Percentiles rank a stretch among this genome's conserved stretches.
Conservation (phyloP, 805 yeast genomes). For the Pichia kluyveri region DNA sequence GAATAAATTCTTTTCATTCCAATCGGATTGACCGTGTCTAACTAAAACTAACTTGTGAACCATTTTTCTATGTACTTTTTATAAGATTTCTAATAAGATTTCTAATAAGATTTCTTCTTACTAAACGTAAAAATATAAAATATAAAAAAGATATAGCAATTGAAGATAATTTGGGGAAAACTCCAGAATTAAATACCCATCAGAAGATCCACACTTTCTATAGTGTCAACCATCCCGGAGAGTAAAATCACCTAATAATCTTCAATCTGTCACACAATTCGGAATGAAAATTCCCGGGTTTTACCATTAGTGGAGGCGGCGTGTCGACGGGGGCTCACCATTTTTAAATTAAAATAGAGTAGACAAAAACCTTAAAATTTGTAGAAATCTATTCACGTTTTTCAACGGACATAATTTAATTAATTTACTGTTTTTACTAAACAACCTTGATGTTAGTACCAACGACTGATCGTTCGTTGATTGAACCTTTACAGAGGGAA, state of each 20-base stretch:
- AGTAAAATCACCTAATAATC: background rate
- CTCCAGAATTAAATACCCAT: too few species aligned
- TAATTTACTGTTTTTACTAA: too few species aligned
- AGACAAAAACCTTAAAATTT: too few species aligned
- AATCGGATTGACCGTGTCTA: constrained; percentile 99
- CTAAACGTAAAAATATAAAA: background rate
- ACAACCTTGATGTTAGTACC: background rate
- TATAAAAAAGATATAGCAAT: background rate
- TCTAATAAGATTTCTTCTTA: too few species aligned
- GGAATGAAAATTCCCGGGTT: background rate
- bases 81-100: too few species aligned
- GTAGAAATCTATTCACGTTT: too few species aligned
- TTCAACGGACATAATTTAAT: too few species aligned
- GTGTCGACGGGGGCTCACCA: background rate
- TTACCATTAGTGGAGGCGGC: too few species aligned
- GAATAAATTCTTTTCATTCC: constrained; percentile 97
- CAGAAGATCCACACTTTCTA: too few species aligned
- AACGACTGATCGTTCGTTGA: background rate
- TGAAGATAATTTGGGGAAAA: too few species aligned
- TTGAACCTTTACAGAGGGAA: background rate
- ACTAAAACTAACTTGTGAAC: constrained; percentile 69
- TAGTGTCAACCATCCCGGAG: background rate
- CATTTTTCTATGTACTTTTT: constrained; percentile 11
- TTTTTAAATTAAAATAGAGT: too few species aligned
- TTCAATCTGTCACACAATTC: background rate